A percentile compares a stretch with the other conserved stretches of the same genome.
Conservation (phyloP, 305 asterid genomes). For the Stenogyne calaminthoides region DNA sequence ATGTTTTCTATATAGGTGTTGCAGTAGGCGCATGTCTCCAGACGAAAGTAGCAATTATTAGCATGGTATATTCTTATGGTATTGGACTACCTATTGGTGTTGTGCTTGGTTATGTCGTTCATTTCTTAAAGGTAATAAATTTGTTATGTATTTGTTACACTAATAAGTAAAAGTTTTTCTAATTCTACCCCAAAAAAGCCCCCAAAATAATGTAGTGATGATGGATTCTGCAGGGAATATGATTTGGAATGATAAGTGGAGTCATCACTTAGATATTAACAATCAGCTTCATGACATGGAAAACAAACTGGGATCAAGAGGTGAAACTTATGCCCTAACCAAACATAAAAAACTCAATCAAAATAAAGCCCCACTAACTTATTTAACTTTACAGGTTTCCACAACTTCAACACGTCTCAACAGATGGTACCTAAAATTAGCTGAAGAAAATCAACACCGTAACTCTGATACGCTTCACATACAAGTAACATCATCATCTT, state of each 20-base stretch:
- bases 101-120: conserved; percentile 36
- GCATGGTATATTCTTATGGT: conserved; percentile 31
- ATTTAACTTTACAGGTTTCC: conserved; percentile 19
- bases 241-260: conserved; percentile 31
- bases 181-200: no score
- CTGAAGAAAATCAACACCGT: conserved; percentile 18
- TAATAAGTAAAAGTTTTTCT: background rate
- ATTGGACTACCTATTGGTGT: conserved; percentile 38
- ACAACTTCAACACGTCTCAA: conserved; percentile 33
- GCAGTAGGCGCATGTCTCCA: conserved; percentile 40
- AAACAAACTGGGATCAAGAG: conserved; percentile 33
- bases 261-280: conserved; percentile 29
- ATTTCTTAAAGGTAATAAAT: conserved; percentile 31
- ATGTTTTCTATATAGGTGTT: conserved; percentile 28
- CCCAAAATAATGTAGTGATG: background rate
- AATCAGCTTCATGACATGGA: conserved; percentile 29
- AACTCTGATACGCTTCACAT: background rate
- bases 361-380: background rate
- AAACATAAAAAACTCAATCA: no score
- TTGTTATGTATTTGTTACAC: background rate
- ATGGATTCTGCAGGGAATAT: conserved; percentile 22
- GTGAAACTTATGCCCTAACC: background rate
- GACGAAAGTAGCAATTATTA: conserved; percentile 30
- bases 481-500: background rate
- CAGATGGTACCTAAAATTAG: conserved; percentile 32